phyloP scores from a whole-genome alignment of 345 rosid species.

The Brassica nigra region DNA sequence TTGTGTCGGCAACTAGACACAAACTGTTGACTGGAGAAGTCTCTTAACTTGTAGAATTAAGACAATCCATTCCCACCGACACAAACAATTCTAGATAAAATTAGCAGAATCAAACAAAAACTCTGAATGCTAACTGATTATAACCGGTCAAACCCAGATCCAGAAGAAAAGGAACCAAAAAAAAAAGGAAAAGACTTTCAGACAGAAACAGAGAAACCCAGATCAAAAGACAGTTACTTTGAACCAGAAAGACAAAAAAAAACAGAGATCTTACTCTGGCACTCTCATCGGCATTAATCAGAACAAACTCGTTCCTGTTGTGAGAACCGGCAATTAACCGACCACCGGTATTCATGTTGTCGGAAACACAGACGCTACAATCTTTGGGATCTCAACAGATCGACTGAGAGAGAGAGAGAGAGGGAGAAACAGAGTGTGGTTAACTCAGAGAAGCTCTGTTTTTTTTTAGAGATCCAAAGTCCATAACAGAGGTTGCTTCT shows the following conservation, averaged over 20 bases:
- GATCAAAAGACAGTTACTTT: neutral
- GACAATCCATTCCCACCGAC: constrained; percentile 30
- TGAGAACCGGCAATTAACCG: constrained; percentile 97
- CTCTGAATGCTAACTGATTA: constrained; percentile 25
- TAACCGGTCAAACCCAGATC: constrained; percentile 41
- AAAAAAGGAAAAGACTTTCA: constrained; percentile 25
- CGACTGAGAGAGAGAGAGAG: constrained; percentile 12
- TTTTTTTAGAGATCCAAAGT: constrained; percentile 44
- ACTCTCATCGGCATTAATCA: constrained; percentile 93
- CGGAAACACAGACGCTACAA: constrained; percentile 22
- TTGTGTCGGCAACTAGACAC: constrained; percentile 14
- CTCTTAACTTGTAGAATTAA: neutral
- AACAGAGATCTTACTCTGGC: constrained; percentile 59
- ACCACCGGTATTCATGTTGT: constrained; percentile 84
- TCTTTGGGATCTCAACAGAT: constrained; percentile 26
- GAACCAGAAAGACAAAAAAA: neutral
- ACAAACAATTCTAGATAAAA: constrained; percentile 4
- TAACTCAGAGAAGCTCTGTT: constrained; percentile 18
- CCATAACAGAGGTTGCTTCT: constrained; percentile 31
- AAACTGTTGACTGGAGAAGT: constrained; percentile 4
- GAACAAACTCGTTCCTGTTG: constrained; percentile 93
- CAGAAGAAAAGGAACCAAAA: constrained; percentile 13
- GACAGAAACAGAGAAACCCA: constrained; percentile 30
- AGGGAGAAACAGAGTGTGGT: constrained; percentile 2
- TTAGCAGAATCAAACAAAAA: neutral